These are phyloP conservation scores for Diaporthe helianthi DNA, from an alignment of 2,329 filamentous ascomycete species.

Conservation along the genomic window DNA sequence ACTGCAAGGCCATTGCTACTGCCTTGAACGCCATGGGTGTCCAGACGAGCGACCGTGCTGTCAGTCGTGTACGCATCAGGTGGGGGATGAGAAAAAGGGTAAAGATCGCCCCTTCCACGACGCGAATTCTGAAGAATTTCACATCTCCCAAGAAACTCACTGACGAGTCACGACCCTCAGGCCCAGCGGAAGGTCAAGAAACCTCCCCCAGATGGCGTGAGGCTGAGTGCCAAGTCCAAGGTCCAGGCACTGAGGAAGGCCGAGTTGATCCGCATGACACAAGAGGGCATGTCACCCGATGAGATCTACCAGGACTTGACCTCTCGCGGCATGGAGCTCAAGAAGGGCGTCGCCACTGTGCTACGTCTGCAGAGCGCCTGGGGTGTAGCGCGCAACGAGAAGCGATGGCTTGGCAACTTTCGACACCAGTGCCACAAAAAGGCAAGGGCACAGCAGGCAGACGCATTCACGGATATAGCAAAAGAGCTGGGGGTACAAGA, in stretches of 20 bases:
- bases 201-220: constrained; percentile 33
- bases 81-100: constrained; percentile 37
- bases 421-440: constrained; percentile 32
- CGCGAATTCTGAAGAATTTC: rapidly evolving
- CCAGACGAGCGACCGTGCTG: constrained; percentile 35
- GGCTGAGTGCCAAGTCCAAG: constrained; percentile 30
- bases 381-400: constrained; percentile 31
- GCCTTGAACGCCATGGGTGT: constrained; percentile 35
- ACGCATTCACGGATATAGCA: constrained; percentile 29
- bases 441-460: constrained; percentile 29
- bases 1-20: constrained; percentile 36
- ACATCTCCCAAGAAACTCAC: neutral
- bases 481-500: constrained; percentile 27
- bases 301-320: constrained; percentile 35
- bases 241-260: constrained; percentile 31
- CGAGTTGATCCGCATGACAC: constrained; percentile 37
- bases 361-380: constrained; percentile 36
- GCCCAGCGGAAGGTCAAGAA: constrained; percentile 35
- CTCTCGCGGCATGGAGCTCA: constrained; percentile 36
- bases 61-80: constrained; percentile 36
- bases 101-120: neutral
- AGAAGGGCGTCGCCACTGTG: constrained; percentile 36
- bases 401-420: constrained; percentile 32
- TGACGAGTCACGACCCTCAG: constrained; percentile 4
- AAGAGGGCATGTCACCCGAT: constrained; percentile 34